These are phyloP conservation scores for Bryoerythrophyllum caledonicum DNA, from an alignment of 225 moss, liverwort and hornwort genomes.

Conservation along the genomic window DNA sequence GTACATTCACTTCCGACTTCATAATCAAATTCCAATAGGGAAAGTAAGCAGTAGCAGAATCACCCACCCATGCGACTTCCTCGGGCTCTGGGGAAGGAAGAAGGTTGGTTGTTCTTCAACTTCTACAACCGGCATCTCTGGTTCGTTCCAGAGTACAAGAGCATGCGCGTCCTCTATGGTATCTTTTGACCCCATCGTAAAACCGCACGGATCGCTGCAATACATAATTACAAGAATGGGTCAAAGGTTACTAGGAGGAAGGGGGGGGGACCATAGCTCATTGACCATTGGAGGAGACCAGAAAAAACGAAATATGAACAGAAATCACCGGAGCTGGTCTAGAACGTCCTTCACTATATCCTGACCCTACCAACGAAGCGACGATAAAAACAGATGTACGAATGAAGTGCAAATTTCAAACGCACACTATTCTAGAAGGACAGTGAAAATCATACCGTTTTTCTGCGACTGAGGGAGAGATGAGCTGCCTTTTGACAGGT, in stretches of 20 bases:
- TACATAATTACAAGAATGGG: not conserved
- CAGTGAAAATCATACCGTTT: constrained; percentile 9
- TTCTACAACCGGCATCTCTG: constrained; percentile 33
- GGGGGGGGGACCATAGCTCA: too few species aligned
- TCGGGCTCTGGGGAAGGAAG: constrained; percentile 34
- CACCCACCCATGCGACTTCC: constrained; percentile 48
- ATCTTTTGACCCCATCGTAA: constrained; percentile 1
- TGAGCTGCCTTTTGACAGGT: constrained; percentile 6
- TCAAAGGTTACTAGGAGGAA: not conserved
- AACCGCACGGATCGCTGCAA: constrained; percentile 38
- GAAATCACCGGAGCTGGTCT: too few species aligned
- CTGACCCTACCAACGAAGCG: not conserved
- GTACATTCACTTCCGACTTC: not conserved
- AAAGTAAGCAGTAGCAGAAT: not conserved
- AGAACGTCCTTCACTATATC: not conserved
- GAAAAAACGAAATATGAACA: not conserved
- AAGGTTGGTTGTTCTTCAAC: constrained; percentile 20
- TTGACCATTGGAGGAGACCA: not conserved
- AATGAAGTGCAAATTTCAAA: not conserved
- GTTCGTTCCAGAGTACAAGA: constrained; percentile 22
- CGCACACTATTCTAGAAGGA: too few species aligned
- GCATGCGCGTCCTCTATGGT: constrained; percentile 24
- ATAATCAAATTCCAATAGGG: not conserved
- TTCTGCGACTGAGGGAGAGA: not conserved
- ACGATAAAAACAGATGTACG: not conserved